Evolutionary conservation across 768 basidiomycete genomes (phyloP).

Genomic region (Vararia minispora): DNA sequence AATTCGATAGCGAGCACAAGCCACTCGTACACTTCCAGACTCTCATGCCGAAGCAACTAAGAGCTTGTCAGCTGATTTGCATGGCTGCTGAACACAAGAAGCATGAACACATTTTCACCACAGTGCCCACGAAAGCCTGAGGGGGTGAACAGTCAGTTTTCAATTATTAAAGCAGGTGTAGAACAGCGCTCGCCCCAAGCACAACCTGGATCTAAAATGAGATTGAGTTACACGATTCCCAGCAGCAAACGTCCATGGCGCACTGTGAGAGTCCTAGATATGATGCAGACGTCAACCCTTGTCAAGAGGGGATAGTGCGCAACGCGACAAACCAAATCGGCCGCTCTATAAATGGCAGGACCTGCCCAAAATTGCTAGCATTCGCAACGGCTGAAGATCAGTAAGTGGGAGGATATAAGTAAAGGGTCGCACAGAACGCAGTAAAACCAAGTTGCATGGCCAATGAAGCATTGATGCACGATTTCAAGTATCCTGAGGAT

Average conservation of each 20-base stretch:
- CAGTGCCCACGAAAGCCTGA: slow-evolving; percentile 6
- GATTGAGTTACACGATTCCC: slow-evolving; percentile 3
- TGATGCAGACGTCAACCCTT: too few relatives aligned
- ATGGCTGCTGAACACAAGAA: background rate
- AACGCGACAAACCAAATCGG: slow-evolving; percentile 11
- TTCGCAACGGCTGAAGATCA: too few relatives aligned
- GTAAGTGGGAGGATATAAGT: too few relatives aligned
- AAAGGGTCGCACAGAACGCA: slow-evolving; percentile 2
- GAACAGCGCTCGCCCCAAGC: slow-evolving; percentile 9
- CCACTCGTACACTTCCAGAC: slow-evolving; percentile 17
- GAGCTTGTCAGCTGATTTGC: background rate
- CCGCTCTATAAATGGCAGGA: slow-evolving; percentile 1
- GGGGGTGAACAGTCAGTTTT: background rate
- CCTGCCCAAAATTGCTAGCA: slow-evolving; percentile 5
- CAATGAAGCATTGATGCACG: slow-evolving; percentile 10
- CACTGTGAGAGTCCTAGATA: too few relatives aligned
- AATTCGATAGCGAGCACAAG: too few relatives aligned
- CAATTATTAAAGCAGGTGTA: background rate
- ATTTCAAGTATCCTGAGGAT: slow-evolving; percentile 9
- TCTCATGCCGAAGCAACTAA: slow-evolving; percentile 12
- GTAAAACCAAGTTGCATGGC: slow-evolving; percentile 9
- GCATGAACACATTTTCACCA: slow-evolving; percentile 10
- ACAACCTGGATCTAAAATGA: slow-evolving; percentile 6
- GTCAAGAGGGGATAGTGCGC: too few relatives aligned
- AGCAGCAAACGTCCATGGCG: slow-evolving; percentile 13